Evolutionary conservation across 176 grass and related monocot species (phyloP), one percentile per base, ranked within the genome.

Genomic region (Triticum aestivum): DNA sequence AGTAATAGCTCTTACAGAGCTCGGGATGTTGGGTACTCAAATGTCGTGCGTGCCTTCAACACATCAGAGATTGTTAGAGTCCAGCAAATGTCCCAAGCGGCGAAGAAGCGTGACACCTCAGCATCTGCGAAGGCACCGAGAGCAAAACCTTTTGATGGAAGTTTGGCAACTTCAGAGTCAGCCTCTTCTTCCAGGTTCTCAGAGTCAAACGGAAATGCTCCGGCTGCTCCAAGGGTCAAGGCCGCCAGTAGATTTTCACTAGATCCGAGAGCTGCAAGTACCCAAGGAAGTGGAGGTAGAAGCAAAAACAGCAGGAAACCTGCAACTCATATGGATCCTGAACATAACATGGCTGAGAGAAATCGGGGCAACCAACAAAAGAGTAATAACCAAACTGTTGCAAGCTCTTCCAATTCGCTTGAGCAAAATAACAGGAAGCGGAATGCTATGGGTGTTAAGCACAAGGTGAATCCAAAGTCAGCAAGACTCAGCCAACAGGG

Each of bases 361-460:
- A 83, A 39, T 89, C 61, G 58, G 23, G 34, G 23, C 21, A 83
- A 87, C 78, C 41, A 80, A 32, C 77, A 33, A 74, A 94, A 88
- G 85, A 87, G 56, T 61, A 91, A 45, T 61, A 92, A 79, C 64
- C 88, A 87, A 88, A 44, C 39, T 58, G 78, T 1, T 52, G 9
- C 65, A 71, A 78, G 52, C 65, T 88, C 82, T 0, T 82, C 90
- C 41, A 78, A 54, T 82, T 45, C 80, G 39, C 89, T 82, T 54
- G 87, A 75, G 88, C 89, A 91, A 86, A 96, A 93, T 78, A 94
- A 93, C 74, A 89, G 79, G 61, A 99, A 90, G 80, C 87, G 91
- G 56, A 99, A 90, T 78, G 59, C 71, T 42, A 52, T 62, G 24
- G 66, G 58, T 81, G 73, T 76, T 69, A 91, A 96, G 83, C 77